Base-by-base conservation (phyloP, 371 early-diverging fungal species). In the Haplosporangium sp. region DNA sequence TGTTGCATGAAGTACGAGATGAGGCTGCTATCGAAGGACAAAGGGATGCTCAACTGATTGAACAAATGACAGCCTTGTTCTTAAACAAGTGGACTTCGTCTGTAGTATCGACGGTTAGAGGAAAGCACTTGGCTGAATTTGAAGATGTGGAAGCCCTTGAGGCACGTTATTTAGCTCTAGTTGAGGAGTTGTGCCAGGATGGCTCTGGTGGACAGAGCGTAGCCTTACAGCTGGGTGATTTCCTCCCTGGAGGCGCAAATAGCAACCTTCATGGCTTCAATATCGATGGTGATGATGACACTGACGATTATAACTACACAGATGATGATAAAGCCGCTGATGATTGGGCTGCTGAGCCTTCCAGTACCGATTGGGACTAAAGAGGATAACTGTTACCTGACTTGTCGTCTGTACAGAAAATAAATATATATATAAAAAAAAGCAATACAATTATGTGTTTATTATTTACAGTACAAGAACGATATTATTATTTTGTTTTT, bases 121-220 rank as follows among this genome's bases (percentile, higher is more conserved):
- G 82, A 20, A 74, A 64, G 61, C n/a, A 39, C 17, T 57, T 81
- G 55, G 75, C 72, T 4, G 66, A 71, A 53, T 34, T 53, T 8
- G 82, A 71, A 45, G 82, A 64, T 17, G 57, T 69, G 10, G 35
- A 64, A 27, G 63, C 57, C 6, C 67, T 81, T 5, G 58, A 68
- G 56, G 59, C 19, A 10, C 65, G 76, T 9, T 81, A 75, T 57
- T 20, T 60, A 3, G 69, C 65, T 1, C 11, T 81, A 48, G 67
- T 75, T 9, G 82, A 81, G 39, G 65, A 65, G 57, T 53, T 81
- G 39, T 75, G 76, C n/a, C 63, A 75, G 65, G 69, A 71, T 10
- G 76, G 69, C 9, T 81, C 82, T 0, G 82, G 82, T 13, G 82
- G 82, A 42, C 76, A 81, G 66, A 72, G 76, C 42, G 10, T 69